phyloP scores from a whole-genome alignment of 2,329 filamentous ascomycete species.

The Clonostachys rosea region DNA sequence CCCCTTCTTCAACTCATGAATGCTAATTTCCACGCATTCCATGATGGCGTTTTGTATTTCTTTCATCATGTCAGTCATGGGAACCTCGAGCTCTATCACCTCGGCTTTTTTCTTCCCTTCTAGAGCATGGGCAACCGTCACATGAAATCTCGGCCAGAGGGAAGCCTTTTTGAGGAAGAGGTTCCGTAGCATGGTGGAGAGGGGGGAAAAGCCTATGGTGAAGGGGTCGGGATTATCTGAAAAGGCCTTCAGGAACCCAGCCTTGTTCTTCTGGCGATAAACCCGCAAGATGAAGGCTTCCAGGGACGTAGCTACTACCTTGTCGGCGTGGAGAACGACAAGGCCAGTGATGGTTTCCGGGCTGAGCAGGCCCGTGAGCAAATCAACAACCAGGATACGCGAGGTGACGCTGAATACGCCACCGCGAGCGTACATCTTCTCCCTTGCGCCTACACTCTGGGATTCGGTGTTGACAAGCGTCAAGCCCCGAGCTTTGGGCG shows the following conservation, averaged over 20 bases:
- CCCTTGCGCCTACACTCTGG: slow-evolving; percentile 79
- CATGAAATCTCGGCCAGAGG: slow-evolving; percentile 90
- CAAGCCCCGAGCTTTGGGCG: slow-evolving; percentile 76
- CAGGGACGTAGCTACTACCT: slow-evolving; percentile 76
- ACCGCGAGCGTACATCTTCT: slow-evolving; percentile 86
- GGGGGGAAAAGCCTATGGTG: slow-evolving; percentile 78
- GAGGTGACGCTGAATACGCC: slow-evolving; percentile 96
- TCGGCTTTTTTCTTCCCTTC: slow-evolving; percentile 93
- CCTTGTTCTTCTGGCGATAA: slow-evolving; percentile 91
- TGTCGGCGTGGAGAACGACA: slow-evolving; percentile 83
- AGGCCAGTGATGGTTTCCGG: slow-evolving; percentile 84
- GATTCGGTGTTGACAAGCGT: slow-evolving; percentile 92
- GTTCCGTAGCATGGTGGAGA: slow-evolving; percentile 84
- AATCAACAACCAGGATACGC: slow-evolving; percentile 88
- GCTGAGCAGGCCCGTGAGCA: slow-evolving; percentile 78
- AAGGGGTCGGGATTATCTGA: slow-evolving; percentile 92
- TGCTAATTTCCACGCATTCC: slow-evolving; percentile 93
- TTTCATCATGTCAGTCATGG: slow-evolving; percentile 92
- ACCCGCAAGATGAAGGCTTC: slow-evolving; percentile 95
- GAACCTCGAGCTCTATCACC: slow-evolving; percentile 93
- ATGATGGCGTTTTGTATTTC: slow-evolving; percentile 92
- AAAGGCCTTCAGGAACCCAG: slow-evolving; percentile 91
- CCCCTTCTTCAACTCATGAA: slow-evolving; percentile 86
- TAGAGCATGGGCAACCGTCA: slow-evolving; percentile 81
- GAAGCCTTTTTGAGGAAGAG: slow-evolving; percentile 85